A percentile compares a stretch with the other conserved stretches of the same genome.
Evolutionary conservation across 1,139 yeast species (phyloP).

Genomic region (Pichia sp.): DNA sequence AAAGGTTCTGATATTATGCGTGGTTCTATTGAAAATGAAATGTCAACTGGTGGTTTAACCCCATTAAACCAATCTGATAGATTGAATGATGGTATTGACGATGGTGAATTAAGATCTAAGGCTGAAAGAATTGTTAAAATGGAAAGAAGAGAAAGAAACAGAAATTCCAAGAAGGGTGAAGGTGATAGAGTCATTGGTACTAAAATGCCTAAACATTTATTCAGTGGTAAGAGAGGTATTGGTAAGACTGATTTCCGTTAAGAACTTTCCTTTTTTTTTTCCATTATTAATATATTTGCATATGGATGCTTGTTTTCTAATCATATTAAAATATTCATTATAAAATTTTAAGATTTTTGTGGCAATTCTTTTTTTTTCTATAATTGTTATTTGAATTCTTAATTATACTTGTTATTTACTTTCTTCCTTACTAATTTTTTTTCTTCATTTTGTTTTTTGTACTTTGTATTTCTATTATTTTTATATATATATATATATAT

Average conservation of each 20-base stretch:
- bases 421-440: background rate
- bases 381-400: too few relatives aligned
- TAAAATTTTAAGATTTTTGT: too few relatives aligned
- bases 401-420: too few relatives aligned
- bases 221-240: slow-evolving; percentile 92
- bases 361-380: too few relatives aligned
- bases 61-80: slow-evolving; percentile 67
- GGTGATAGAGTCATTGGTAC: slow-evolving; percentile 88
- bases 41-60: slow-evolving; percentile 32
- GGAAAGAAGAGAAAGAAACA: slow-evolving; percentile 90
- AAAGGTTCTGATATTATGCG: slow-evolving; percentile 75
- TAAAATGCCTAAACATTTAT: slow-evolving; percentile 86
- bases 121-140: slow-evolving; percentile 84
- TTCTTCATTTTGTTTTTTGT: background rate
- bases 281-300: background rate
- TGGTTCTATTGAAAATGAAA: slow-evolving; percentile 18
- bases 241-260: slow-evolving; percentile 78
- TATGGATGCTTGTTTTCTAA: background rate
- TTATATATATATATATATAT: too few relatives aligned
- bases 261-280: slow-evolving; percentile 8
- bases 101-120: slow-evolving; percentile 74
- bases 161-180: slow-evolving; percentile 91
- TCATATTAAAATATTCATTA: background rate
- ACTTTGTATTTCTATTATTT: background rate
- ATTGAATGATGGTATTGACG: slow-evolving; percentile 77